Base-by-base conservation (phyloP, 176 grass and related monocot species). In the Lolium perenne region DNA sequence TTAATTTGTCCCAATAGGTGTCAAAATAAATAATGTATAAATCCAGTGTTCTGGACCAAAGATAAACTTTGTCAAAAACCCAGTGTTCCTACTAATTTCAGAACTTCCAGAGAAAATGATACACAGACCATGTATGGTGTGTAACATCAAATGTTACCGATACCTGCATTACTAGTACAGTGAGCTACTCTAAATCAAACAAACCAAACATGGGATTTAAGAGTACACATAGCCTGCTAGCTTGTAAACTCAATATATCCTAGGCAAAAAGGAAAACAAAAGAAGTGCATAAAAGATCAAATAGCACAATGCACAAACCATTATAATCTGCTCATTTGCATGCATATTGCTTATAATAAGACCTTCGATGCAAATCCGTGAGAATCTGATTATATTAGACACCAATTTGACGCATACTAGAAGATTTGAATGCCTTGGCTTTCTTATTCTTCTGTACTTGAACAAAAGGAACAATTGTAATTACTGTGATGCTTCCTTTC, bases 111-210 rank as follows among this genome's bases (percentile, higher is more conserved):
- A n/a, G 20, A 35, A 85, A 65, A 18, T 29, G 17, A 1, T 3
- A 64, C 57, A 38, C 61, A 53, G 80, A 55, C 0, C 20, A 45
- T 23, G 22, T 47, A 21, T 62, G 56, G 21, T 51, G 79, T 13
- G 10, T 26, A 80, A 2, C 56, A 79, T 46, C 16, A 25, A 58
- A 43, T 59, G 32, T 43, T 46, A 38, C 56, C 43, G 43, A 45
- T 72, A 73, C 53, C n/a, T 59, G 25, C 77, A 17, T 45, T 62
- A 8, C 20, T 21, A 62, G 22, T 81, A 76, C 78, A 65, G 4
- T 51, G 18, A 54, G 46, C 3, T 47, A 56, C 7, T 14, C n/a
- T 64, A 21, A 35, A 6, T 47, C 21, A 29, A 81, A 81, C n/a
- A 45, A 32, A 40, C 6, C 10, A 49, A 8, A 32, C 6, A 32